These are phyloP conservation scores for Neurospora sp. DNA, from an alignment of 495 filamentous ascomycete genomes.

Conservation along the genomic window DNA sequence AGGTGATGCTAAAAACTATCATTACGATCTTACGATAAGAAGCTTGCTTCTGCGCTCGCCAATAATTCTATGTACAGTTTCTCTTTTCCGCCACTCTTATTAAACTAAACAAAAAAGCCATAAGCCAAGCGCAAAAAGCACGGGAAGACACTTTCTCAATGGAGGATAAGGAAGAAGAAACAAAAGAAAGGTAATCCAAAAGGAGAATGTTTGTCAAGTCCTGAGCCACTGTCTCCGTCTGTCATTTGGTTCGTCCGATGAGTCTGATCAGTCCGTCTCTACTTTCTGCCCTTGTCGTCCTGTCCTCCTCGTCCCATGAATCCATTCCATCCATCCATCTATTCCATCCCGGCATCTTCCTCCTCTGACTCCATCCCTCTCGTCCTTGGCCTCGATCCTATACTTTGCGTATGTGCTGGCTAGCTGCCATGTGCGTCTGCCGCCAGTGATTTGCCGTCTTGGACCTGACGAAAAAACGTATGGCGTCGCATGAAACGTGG, in stretches of 20 bases:
- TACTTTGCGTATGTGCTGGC: neutral
- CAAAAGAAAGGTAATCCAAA: neutral
- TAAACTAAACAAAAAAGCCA: neutral
- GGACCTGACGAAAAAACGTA: neutral
- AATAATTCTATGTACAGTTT: neutral
- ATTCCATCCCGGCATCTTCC: neutral
- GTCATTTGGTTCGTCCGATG: neutral
- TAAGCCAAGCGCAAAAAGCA: too few species aligned
- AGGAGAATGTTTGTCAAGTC: neutral
- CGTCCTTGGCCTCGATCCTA: neutral
- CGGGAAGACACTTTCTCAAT: too few species aligned
- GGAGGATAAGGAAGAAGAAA: too few species aligned
- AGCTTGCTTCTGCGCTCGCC: neutral
- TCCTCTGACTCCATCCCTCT: neutral
- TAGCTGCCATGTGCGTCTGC: neutral
- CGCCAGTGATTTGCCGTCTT: neutral
- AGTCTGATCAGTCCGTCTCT: neutral
- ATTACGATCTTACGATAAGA: neutral
- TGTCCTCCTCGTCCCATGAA: too few species aligned
- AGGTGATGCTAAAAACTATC: neutral
- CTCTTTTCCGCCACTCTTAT: neutral
- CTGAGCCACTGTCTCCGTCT: neutral
- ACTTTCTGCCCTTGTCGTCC: neutral
- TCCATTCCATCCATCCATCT: neutral
- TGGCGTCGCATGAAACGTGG: neutral